Conservation (phyloP, 768 basidiomycete species). For the Lactifluus hygrophoroides region DNA sequence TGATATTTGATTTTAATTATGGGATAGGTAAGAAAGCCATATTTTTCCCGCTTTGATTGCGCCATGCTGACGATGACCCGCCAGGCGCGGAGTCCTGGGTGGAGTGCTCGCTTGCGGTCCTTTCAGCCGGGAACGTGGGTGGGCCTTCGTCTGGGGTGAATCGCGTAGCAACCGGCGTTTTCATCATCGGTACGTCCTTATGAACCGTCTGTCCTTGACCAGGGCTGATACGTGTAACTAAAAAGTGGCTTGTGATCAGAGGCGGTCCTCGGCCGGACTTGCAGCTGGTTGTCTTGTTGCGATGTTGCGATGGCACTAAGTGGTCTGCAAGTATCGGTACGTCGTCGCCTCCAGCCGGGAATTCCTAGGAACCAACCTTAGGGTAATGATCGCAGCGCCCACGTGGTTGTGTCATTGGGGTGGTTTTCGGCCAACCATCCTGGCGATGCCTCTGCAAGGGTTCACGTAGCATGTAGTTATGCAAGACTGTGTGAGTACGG, state of each 20-base stretch:
- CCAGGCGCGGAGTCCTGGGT: slow-evolving; percentile 3
- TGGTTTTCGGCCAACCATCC: slow-evolving; percentile 3
- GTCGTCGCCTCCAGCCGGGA: neutral
- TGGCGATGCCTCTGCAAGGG: neutral
- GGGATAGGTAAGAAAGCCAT: neutral
- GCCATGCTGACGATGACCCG: neutral
- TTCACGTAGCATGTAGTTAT: neutral
- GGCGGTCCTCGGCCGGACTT: slow-evolving; percentile 2
- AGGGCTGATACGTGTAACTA: neutral
- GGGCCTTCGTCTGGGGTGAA: neutral
- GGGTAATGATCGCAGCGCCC: neutral
- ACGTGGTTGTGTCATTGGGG: neutral
- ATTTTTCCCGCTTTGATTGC: neutral
- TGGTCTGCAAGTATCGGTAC: slow-evolving; percentile 8
- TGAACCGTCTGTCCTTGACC: neutral
- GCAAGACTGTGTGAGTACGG: neutral
- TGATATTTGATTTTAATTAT: neutral
- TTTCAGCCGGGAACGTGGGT: slow-evolving; percentile 9
- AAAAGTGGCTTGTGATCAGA: neutral
- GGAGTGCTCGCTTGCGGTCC: slow-evolving; percentile 1
- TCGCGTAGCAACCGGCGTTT: neutral
- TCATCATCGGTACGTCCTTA: neutral
- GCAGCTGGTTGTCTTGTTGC: neutral
- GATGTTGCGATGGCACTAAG: neutral
- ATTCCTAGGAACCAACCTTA: neutral